Percentiles rank a stretch among this genome's conserved stretches.
phyloP scores from a whole-genome alignment of 495 filamentous ascomycete genomes.

The Penicillium coprophilum region DNA sequence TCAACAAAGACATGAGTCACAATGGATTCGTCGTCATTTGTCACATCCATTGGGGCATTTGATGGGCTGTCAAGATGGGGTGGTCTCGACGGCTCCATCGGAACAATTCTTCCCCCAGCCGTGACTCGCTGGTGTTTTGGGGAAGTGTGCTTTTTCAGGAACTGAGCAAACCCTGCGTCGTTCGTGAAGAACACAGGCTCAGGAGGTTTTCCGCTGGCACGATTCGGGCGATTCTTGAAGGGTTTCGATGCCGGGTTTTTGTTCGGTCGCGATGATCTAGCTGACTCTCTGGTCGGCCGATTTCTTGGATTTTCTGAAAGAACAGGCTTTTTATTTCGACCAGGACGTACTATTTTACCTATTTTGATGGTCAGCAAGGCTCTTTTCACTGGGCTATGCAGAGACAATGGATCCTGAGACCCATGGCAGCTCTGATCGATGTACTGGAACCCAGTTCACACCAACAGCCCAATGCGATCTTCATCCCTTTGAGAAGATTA shows the following conservation, averaged over 20 bases:
- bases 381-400: background rate
- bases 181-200: conserved; percentile 23
- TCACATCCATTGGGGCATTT: background rate
- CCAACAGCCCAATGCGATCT: background rate
- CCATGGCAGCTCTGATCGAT: conserved; percentile 3
- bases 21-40: background rate
- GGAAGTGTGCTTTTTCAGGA: conserved; percentile 60
- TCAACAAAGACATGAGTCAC: background rate
- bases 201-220: conserved; percentile 27
- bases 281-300: background rate
- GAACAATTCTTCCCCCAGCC: conserved; percentile 63
- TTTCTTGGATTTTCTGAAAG: conserved; percentile 13
- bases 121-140: conserved; percentile 62
- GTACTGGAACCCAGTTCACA: background rate
- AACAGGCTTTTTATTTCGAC: background rate
- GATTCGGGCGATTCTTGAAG: background rate
- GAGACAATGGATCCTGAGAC: background rate
- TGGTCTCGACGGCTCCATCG: conserved; percentile 38
- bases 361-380: background rate
- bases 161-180: conserved; percentile 47
- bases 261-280: conserved; percentile 2
- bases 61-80: conserved; percentile 13
- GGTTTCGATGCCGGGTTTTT: conserved; percentile 8
- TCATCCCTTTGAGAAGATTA: background rate
- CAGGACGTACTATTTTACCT: conserved; percentile 12